Evolutionary conservation across 495 filamentous ascomycete species (phyloP).

Genomic region (Achaetomiella virescens): DNA sequence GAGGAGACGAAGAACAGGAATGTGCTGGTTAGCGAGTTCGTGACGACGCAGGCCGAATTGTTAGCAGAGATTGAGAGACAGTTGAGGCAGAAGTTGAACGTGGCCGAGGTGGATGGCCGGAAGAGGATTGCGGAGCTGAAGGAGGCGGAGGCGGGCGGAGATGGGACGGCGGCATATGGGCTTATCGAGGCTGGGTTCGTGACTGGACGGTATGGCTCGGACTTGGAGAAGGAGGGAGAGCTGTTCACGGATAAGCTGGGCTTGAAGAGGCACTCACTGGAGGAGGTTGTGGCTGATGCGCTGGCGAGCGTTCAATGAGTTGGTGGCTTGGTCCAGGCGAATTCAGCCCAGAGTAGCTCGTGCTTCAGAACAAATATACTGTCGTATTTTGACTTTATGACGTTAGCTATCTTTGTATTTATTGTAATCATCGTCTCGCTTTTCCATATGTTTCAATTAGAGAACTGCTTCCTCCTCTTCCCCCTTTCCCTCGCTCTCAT

Average conservation of each 20-base stretch:
- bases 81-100: conserved; percentile 26
- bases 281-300: conserved; percentile 11
- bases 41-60: conserved; percentile 35
- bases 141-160: conserved; percentile 10
- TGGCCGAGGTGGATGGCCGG: conserved; percentile 18
- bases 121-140: conserved; percentile 18
- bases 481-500: no score
- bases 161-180: conserved; percentile 12
- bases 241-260: conserved; percentile 25
- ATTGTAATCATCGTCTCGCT: no score
- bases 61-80: conserved; percentile 30
- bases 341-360: no score
- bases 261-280: conserved; percentile 15
- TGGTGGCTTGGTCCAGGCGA: no score
- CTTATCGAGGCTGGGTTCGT: conserved; percentile 27
- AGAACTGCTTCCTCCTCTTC: no score
- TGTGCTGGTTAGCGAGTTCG: no score
- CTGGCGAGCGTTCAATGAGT: background rate
- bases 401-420: no score
- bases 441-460: no score
- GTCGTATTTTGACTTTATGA: no score
- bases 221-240: conserved; percentile 24
- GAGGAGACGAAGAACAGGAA: conserved; percentile 38
- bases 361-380: no score
- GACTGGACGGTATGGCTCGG: conserved; percentile 22